Conservation (phyloP, 768 basidiomycete genomes). For the Leccinum subgranulosum region DNA sequence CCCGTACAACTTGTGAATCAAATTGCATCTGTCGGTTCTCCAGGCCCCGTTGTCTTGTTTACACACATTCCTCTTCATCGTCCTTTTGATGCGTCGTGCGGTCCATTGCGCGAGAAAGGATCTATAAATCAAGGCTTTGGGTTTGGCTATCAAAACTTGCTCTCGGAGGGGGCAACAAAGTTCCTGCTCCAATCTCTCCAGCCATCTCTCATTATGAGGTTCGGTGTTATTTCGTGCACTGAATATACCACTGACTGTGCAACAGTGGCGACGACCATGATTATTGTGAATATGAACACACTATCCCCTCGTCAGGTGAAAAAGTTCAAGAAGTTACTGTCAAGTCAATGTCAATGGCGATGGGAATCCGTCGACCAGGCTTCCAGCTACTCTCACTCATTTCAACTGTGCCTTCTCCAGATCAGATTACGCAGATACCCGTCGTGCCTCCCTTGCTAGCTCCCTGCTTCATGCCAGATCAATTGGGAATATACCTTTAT, state of each 20-base stretch:
- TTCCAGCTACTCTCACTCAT: conserved; percentile 85
- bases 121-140: conserved; percentile 72
- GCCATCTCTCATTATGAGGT: conserved; percentile 79
- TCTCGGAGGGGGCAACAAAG: conserved; percentile 61
- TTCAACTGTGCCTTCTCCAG: conserved; percentile 32
- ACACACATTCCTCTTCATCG: conserved; percentile 89
- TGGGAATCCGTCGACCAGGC: conserved; percentile 81
- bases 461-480: conserved; percentile 82
- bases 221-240: conserved; percentile 11
- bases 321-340: conserved; percentile 74
- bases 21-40: conserved; percentile 27
- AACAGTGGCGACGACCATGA: conserved; percentile 92
- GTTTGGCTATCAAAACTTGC: conserved; percentile 79
- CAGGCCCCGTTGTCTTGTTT: conserved; percentile 64
- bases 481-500: conserved; percentile 70
- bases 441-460: conserved; percentile 43
- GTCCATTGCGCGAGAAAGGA: conserved; percentile 72
- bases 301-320: conserved; percentile 20
- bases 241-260: conserved; percentile 7
- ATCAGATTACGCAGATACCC: conserved; percentile 31
- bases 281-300: conserved; percentile 78
- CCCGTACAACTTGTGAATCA: conserved; percentile 53
- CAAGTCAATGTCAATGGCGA: conserved; percentile 87
- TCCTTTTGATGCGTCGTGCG: conserved; percentile 65
- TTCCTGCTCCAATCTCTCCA: conserved; percentile 63